Base-by-base conservation (phyloP, 805 yeast genomes). In the Komagataella pseudopastoris region DNA sequence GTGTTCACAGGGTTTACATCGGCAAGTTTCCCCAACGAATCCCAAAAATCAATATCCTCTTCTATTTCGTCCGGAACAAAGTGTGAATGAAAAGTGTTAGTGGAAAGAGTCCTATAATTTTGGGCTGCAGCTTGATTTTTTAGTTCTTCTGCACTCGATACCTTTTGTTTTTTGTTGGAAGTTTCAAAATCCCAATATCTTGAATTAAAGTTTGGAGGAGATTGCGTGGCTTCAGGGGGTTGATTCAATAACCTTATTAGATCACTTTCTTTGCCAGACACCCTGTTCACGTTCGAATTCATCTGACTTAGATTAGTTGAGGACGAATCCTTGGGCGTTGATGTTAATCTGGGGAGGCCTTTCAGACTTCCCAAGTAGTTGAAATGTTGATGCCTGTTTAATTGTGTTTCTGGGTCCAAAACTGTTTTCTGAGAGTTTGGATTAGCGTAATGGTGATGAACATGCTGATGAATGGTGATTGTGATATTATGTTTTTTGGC, bases 381-480 rank as follows among this genome's bases (percentile, higher is more conserved):
- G 69, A 85, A 85, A 67, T 85, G 93, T 49, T 81, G 81, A 53
- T 71, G 77, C 60, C 90, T 66, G 47, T 76, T 72, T 2, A 80
- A 66, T 43, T 76, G 78, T 3, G 79, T 66, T 51, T 79, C 84
- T 4, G 80, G 77, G 51, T 75, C 78, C 18, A 70, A 48, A 23
- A 63, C 51, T 8, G 67, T 52, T 46, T 46, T 58, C 39, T 57
- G 56, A 16, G 14, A 16, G 3, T 68, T 54, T 46, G 73, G 75
- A 2, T 78, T 74, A 6, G 74, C 71, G 64, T 84, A 83, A 64
- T 85, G 89, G 61, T 87, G 87, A 64, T 86, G 91, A 48, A 85
- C 81, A 63, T 87, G 96, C 63, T 88, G 96, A 65, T 88, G 95
- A 18, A 88, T 77, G 3, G 88, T 81, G 12, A 88, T 72, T 47